Conservation (phyloP, 345 rosid genomes). For the Ricinus communis region DNA sequence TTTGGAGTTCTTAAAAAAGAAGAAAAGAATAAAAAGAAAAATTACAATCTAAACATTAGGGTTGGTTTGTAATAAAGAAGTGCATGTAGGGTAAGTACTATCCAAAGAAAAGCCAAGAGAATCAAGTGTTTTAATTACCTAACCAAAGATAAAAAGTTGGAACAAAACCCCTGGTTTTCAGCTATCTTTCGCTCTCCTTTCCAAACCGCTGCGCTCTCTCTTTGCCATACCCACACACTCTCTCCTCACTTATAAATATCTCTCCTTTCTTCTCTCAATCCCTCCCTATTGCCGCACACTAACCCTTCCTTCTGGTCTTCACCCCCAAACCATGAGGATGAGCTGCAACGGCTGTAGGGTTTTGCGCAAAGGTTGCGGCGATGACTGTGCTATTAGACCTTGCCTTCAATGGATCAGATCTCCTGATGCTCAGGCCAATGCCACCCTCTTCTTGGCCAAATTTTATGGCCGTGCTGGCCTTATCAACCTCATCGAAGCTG, state of each 20-base stretch:
- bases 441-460: constrained; percentile 33
- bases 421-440: constrained; percentile 31
- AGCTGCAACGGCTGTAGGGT: constrained; percentile 34
- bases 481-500: constrained; percentile 26
- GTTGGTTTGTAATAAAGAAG: constrained; percentile 31
- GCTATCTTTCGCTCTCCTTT: constrained; percentile 14
- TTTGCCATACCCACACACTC: background rate
- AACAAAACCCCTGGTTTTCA: constrained; percentile 31
- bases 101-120: constrained; percentile 1
- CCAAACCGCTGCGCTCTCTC: constrained; percentile 30
- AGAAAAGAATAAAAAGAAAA: background rate
- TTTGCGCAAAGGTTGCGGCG: constrained; percentile 28
- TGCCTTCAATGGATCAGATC: constrained; percentile 30
- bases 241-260: background rate
- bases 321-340: constrained; percentile 18
- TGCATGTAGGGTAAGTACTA: constrained; percentile 36
- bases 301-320: background rate
- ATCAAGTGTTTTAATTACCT: constrained; percentile 11
- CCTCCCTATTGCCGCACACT: too few relatives aligned
- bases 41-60: background rate
- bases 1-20: background rate
- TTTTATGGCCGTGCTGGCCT: constrained; percentile 36
- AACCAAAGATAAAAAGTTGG: constrained; percentile 16
- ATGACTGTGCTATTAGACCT: constrained; percentile 26
- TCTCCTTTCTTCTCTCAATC: background rate